Base-by-base conservation (phyloP, 2,329 filamentous ascomycete genomes). In the Diaporthe aspalathi region DNA sequence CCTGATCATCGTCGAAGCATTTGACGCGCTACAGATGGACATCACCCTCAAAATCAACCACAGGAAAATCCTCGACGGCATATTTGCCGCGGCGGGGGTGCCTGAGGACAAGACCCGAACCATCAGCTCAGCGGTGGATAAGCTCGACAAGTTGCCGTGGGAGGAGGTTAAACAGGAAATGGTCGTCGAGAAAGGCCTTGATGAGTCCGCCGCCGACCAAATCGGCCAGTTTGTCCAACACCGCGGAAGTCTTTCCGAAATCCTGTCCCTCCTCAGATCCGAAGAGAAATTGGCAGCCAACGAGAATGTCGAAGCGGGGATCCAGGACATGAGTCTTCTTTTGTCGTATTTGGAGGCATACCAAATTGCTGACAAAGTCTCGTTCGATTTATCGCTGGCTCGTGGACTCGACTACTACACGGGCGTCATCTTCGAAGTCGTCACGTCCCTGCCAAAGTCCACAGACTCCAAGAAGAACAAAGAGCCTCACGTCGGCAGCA, bases 31-130 rank as follows among this genome's bases (percentile, higher is more conserved):
- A 24, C 2, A 90, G 60, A 89, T 89, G 27, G 86, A 88, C 49
- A 93, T 94, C 79, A 95, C 92, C 2, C 95, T 98, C 83, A 97
- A 98, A 84, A 87, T 97, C 79, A 98, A 98, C 84, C 94, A 98
- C 88, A 89, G 95, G 76, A 95, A 96, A 83, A 95, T 98, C 56
- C 87, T 98, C 20, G 95, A 98, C 77, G 95, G 95, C 70, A 89
- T 98, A 75, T 98, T 98, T 81, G 89, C 93, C 79, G 93, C 97
- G 24, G 95, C 93, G 76, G 95, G 95, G 73, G 95, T 98, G 14
- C 94, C 94, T 1, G 84, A 88, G 69, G 92, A 97, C 68, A 95
- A 97, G 85, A 93, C 97, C 75, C 90, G 95, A 67, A 89, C 93
- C 24, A 97, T 98, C 78, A 95, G 93, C 54, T 96, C 93, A n/a